Percentiles rank a stretch among this genome's conserved stretches.
phyloP scores from a whole-genome alignment of 192 early-diverging fungal genomes.

The Entomortierella chlamydospora region DNA sequence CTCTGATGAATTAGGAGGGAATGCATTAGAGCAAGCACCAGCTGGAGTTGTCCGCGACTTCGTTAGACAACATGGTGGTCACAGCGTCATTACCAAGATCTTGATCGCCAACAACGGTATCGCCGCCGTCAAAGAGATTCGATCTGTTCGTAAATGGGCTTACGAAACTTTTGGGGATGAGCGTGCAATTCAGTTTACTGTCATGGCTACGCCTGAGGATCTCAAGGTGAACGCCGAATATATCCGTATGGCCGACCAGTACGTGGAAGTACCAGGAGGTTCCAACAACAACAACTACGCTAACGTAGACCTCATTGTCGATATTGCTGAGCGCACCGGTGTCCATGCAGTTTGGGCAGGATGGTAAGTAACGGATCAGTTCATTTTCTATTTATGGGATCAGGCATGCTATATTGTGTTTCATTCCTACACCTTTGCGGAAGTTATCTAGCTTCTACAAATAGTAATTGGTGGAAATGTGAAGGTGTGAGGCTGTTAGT shows the following conservation, averaged over 20 bases:
- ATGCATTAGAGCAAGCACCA: slow-evolving; percentile 72
- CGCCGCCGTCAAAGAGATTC: slow-evolving; percentile 98
- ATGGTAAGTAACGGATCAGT: slow-evolving; percentile 68
- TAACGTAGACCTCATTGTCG: slow-evolving; percentile 98
- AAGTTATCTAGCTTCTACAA: too few species aligned
- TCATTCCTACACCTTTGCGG: too few species aligned
- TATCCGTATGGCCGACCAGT: slow-evolving; percentile 99
- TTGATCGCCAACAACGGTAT: slow-evolving; percentile 99
- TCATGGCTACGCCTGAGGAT: slow-evolving; percentile 99
- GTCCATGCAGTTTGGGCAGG: slow-evolving; percentile 98
- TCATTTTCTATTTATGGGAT: too few species aligned
- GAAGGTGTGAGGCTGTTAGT: too few species aligned
- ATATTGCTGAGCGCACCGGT: slow-evolving; percentile 95
- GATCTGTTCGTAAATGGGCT: slow-evolving; percentile 97
- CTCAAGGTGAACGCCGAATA: slow-evolving; percentile 98
- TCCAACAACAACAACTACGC: slow-evolving; percentile 99
- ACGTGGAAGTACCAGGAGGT: slow-evolving; percentile 97
- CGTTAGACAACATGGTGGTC: slow-evolving; percentile 80
- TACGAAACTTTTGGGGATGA: slow-evolving; percentile 99
- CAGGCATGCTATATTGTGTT: too few species aligned
- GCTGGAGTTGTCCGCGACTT: slow-evolving; percentile 78
- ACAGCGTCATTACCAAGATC: slow-evolving; percentile 93
- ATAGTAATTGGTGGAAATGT: too few species aligned
- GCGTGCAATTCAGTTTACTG: slow-evolving; percentile 94
- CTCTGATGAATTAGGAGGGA: slow-evolving; percentile 67